phyloP scores from a whole-genome alignment of 2,329 filamentous ascomycete genomes.

The Colletotrichum orchidophilum region DNA sequence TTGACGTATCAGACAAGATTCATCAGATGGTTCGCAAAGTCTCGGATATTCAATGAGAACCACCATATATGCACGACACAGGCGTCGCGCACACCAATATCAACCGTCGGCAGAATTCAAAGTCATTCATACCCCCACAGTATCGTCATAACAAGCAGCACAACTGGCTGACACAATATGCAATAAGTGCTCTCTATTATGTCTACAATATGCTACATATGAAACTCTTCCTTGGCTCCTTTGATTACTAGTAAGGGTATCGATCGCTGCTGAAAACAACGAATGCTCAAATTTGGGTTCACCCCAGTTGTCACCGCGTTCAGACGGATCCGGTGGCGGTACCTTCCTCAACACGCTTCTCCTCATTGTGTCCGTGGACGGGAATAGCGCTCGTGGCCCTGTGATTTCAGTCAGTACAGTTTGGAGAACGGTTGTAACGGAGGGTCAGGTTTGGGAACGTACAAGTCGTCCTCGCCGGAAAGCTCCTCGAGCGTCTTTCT shows the following conservation, averaged over 20 bases:
- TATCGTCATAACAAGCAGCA: neutral
- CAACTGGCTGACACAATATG: neutral
- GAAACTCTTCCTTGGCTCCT: neutral
- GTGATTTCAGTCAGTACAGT: neutral
- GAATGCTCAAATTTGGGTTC: neutral
- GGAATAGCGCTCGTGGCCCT: conserved; percentile 23
- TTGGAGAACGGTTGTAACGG: too few species aligned
- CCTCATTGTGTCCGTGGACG: conserved; percentile 22
- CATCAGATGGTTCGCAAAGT: neutral
- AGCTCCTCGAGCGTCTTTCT: conserved; percentile 59
- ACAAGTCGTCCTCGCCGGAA: conserved; percentile 49
- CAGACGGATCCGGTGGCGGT: conserved; percentile 12
- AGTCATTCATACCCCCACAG: neutral
- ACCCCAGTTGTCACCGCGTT: neutral
- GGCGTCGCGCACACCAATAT: too few species aligned
- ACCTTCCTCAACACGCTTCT: conserved; percentile 32
- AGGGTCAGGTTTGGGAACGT: neutral
- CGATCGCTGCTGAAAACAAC: neutral
- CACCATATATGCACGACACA: too few species aligned
- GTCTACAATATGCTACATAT: conserved; percentile 6
- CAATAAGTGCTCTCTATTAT: conserved; percentile 1
- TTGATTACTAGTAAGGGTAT: conserved; percentile 9
- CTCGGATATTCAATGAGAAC: neutral
- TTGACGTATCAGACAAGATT: neutral
- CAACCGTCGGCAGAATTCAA: neutral